These are phyloP conservation scores for Nannochloris sp. DNA, from an alignment of 139 green algal species.

Conservation along the genomic window DNA sequence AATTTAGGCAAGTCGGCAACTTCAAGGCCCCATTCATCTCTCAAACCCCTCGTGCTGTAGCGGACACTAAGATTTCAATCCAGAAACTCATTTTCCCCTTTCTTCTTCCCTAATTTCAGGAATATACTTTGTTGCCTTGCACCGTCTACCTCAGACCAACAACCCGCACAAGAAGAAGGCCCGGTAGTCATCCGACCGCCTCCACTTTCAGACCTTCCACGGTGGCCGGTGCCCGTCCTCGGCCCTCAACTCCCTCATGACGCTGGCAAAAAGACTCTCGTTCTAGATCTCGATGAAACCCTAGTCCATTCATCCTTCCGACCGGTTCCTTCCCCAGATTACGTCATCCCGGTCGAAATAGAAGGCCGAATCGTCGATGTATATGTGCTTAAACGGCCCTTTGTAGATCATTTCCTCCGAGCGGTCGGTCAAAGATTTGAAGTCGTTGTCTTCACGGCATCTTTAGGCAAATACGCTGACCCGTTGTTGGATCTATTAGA, in stretches of 20 bases:
- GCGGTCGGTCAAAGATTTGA: slow-evolving; percentile 58
- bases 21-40: not conserved
- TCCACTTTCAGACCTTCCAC: slow-evolving; percentile 10
- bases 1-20: slow-evolving; percentile 4
- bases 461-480: slow-evolving; percentile 80
- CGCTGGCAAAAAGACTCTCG: slow-evolving; percentile 66
- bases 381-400: slow-evolving; percentile 92
- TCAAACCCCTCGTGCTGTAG: not conserved
- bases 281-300: slow-evolving; percentile 97
- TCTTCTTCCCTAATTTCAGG: not conserved
- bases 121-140: slow-evolving; percentile 41
- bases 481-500: slow-evolving; percentile 91
- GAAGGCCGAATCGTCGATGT: slow-evolving; percentile 78
- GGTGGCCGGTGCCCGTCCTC: slow-evolving; percentile 28
- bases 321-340: slow-evolving; percentile 80
- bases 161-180: slow-evolving; percentile 27
- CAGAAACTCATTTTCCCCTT: not conserved
- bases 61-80: not conserved
- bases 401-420: slow-evolving; percentile 87
- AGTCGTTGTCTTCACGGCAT: slow-evolving; percentile 93
- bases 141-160: slow-evolving; percentile 28
- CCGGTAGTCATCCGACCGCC: slow-evolving; percentile 36
- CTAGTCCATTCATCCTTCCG: slow-evolving; percentile 97
- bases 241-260: slow-evolving; percentile 38
- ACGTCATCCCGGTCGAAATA: slow-evolving; percentile 89